Conservation (phyloP, 1,284 basidiomycete genomes). For the Ganoderma lucidum region DNA sequence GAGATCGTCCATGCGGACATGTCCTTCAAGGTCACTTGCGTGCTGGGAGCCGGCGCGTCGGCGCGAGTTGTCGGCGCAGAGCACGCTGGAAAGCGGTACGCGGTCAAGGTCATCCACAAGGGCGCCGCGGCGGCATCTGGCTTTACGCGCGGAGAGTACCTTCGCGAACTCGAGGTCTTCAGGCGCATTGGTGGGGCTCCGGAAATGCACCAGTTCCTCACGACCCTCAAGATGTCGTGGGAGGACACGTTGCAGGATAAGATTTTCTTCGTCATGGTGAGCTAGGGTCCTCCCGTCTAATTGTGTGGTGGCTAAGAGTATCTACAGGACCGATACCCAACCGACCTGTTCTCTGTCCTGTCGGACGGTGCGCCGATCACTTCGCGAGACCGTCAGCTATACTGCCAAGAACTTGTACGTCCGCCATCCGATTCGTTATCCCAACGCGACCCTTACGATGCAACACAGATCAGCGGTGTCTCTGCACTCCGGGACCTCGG, state of each 20-base stretch:
- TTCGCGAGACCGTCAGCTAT: background rate
- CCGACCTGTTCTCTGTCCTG: conserved; percentile 11
- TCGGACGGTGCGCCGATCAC: conserved; percentile 6
- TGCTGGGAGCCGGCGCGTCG: conserved; percentile 7
- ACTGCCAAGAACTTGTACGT: conserved; percentile 16
- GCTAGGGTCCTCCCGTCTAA: background rate
- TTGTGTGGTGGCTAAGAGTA: background rate
- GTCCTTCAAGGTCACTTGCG: background rate
- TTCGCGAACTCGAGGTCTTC: conserved; percentile 9
- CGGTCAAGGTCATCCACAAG: conserved; percentile 15
- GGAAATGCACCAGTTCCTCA: conserved; percentile 7
- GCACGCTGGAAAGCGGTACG: conserved; percentile 6
- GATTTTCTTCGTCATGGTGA: conserved; percentile 19
- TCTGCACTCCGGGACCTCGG: too few species aligned
- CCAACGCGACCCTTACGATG: too few species aligned
- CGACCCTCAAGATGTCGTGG: conserved; percentile 16
- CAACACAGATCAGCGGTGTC: too few species aligned
- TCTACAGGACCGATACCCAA: conserved; percentile 1
- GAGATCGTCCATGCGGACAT: background rate
- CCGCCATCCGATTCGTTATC: background rate
- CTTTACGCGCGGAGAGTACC: conserved; percentile 3
- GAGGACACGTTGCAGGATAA: conserved; percentile 11
- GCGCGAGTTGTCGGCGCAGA: conserved; percentile 6
- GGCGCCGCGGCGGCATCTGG: background rate
- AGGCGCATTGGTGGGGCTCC: background rate